A percentile compares a stretch with the other conserved stretches of the same genome.
These are phyloP conservation scores for Hyphopichia fennica DNA, from an alignment of 1,139 yeast genomes.

Conservation along the genomic window DNA sequence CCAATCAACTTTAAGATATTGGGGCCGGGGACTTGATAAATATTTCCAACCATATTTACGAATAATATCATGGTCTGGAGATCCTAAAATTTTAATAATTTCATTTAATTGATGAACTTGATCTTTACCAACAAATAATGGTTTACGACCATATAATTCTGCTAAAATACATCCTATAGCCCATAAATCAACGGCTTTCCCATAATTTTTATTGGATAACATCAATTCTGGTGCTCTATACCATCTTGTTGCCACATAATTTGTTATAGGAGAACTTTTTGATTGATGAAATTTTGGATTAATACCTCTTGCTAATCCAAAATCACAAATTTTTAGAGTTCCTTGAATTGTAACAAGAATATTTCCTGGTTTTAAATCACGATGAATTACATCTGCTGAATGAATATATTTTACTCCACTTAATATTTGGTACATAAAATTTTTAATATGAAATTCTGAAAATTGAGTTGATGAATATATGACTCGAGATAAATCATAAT, in stretches of 20 bases:
- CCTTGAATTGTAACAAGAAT: conserved; percentile 75
- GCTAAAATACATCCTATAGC: conserved; percentile 80
- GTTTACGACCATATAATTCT: conserved; percentile 70
- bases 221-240: conserved; percentile 92
- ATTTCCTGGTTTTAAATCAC: conserved; percentile 86
- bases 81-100: conserved; percentile 62
- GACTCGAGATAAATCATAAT: conserved; percentile 75
- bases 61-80: conserved; percentile 50
- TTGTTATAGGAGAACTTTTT: conserved; percentile 54
- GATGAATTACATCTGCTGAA: conserved; percentile 80
- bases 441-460: conserved; percentile 80
- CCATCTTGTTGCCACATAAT: conserved; percentile 94
- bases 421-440: conserved; percentile 72
- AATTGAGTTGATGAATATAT: conserved; percentile 75
- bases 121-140: conserved; percentile 70
- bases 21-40: conserved; percentile 33
- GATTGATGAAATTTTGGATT: conserved; percentile 36
- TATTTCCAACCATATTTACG: conserved; percentile 29
- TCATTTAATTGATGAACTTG: conserved; percentile 63
- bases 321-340: conserved; percentile 75
- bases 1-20: conserved; percentile 46
- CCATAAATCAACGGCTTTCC: conserved; percentile 74
- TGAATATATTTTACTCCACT: conserved; percentile 84
- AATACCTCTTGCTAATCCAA: conserved; percentile 84
- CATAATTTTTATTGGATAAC: conserved; percentile 54